These are phyloP conservation scores for Niveomyces coronatus DNA, from an alignment of 2,329 filamentous ascomycete genomes.

Conservation along the genomic window DNA sequence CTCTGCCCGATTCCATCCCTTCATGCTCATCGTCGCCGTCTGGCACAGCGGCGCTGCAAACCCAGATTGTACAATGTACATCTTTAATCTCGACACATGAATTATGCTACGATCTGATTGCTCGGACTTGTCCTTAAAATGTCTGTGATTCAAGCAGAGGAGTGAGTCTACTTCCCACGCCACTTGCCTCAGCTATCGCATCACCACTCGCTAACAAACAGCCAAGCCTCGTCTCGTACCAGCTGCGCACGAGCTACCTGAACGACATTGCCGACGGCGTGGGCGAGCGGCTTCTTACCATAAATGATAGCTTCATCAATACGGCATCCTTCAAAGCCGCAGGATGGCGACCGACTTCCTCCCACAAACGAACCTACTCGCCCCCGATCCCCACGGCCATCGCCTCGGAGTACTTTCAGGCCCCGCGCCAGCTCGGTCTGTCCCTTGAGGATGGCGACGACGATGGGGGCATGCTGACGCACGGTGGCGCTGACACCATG, in stretches of 20 bases:
- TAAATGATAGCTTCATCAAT: slow-evolving; percentile 71
- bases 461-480: slow-evolving; percentile 62
- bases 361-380: slow-evolving; percentile 74
- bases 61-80: not conserved
- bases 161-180: slow-evolving; percentile 20
- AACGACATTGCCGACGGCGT: slow-evolving; percentile 74
- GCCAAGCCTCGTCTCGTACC: slow-evolving; percentile 77
- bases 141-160: slow-evolving; percentile 35
- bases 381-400: slow-evolving; percentile 77
- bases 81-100: not conserved
- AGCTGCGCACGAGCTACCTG: slow-evolving; percentile 71
- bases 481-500: slow-evolving; percentile 56
- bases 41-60: not conserved
- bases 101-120: not conserved
- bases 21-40: not conserved
- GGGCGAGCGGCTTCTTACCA: slow-evolving; percentile 71
- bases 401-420: slow-evolving; percentile 74
- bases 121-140: slow-evolving; percentile 16
- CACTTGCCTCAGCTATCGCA: slow-evolving; percentile 1
- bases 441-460: slow-evolving; percentile 62
- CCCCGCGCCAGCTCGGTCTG: slow-evolving; percentile 51
- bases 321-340: slow-evolving; percentile 73
- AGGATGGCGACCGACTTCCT: slow-evolving; percentile 65
- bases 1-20: slow-evolving; percentile 2
- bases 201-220: no score